A percentile compares a stretch with the other conserved stretches of the same genome.
Conservation (phyloP, 1,284 basidiomycete species). For the Marasmius oreades region DNA sequence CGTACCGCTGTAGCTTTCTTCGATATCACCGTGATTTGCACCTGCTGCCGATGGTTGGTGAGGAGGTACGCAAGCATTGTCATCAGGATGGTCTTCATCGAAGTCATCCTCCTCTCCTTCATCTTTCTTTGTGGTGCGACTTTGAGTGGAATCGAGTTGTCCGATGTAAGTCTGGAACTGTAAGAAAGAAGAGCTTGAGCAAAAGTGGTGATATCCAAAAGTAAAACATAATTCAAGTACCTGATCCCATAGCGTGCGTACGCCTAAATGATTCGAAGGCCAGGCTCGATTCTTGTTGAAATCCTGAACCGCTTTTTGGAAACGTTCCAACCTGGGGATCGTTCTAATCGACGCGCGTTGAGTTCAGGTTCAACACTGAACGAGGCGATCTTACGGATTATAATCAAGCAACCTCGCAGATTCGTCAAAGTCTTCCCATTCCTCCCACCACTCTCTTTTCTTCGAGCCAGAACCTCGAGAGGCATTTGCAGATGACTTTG, state of each 20-base stretch:
- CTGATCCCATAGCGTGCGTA: constrained; percentile 58
- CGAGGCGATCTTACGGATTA: constrained; percentile 38
- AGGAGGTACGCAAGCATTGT: neutral
- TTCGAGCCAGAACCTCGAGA: neutral
- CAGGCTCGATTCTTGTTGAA: constrained; percentile 54
- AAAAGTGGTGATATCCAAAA: neutral
- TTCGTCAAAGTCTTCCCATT: constrained; percentile 56
- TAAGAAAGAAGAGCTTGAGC: constrained; percentile 6
- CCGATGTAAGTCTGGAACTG: constrained; percentile 59
- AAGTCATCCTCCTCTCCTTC: constrained; percentile 21
- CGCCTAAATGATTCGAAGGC: constrained; percentile 37
- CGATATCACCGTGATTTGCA: constrained; percentile 30
- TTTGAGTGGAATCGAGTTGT: constrained; percentile 37
- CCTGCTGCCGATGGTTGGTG: constrained; percentile 16
- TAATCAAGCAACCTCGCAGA: constrained; percentile 25
- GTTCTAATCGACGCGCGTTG: constrained; percentile 35
- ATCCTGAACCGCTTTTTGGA: constrained; percentile 51
- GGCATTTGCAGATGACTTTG: neutral
- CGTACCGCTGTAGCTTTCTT: constrained; percentile 30
- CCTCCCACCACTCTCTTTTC: constrained; percentile 54
- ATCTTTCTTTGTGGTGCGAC: constrained; percentile 26
- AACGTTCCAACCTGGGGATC: constrained; percentile 43
- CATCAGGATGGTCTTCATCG: constrained; percentile 21
- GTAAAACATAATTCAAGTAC: constrained; percentile 29
- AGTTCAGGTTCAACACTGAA: constrained; percentile 6